These are phyloP conservation scores for Avicennia marina DNA, from an alignment of 257 asterid species.

Conservation along the genomic window DNA sequence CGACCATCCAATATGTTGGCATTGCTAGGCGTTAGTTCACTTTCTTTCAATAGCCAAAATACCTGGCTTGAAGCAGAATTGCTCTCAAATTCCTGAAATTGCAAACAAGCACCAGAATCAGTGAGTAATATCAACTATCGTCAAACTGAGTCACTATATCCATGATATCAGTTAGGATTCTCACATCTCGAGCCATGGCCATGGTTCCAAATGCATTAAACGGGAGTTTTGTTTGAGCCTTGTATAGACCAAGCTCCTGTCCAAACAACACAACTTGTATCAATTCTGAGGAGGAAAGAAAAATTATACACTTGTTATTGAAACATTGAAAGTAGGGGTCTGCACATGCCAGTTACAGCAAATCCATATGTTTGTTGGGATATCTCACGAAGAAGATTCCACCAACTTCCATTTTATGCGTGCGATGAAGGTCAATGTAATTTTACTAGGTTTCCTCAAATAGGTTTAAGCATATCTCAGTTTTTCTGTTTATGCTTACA, in stretches of 20 bases:
- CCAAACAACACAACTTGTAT: slow-evolving; percentile 16
- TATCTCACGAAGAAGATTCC: too few relatives aligned
- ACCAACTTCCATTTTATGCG: too few relatives aligned
- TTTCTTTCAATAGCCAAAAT: slow-evolving; percentile 96
- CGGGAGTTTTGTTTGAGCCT: slow-evolving; percentile 96
- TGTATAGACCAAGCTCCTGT: slow-evolving; percentile 95
- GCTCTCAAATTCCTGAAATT: slow-evolving; percentile 81
- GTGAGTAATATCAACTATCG: not conserved
- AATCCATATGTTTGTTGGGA: too few relatives aligned
- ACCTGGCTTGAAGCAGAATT: slow-evolving; percentile 97
- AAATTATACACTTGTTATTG: not conserved
- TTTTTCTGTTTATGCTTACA: too few relatives aligned
- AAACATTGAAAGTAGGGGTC: too few relatives aligned
- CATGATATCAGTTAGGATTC: not conserved
- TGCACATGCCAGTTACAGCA: too few relatives aligned
- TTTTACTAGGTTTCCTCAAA: too few relatives aligned
- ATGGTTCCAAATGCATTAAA: slow-evolving; percentile 97
- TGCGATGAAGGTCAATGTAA: too few relatives aligned
- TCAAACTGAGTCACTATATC: not conserved
- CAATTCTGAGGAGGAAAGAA: slow-evolving; percentile 1
- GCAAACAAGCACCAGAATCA: slow-evolving; percentile 1
- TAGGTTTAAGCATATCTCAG: too few relatives aligned
- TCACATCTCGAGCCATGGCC: slow-evolving; percentile 99
- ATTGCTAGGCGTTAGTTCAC: slow-evolving; percentile 97
- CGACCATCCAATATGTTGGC: slow-evolving; percentile 96